A percentile compares a stretch with the other conserved stretches of the same genome.
These are phyloP conservation scores for Diaporthe ilicicola DNA, from an alignment of 2,329 filamentous ascomycete species.

Conservation along the genomic window DNA sequence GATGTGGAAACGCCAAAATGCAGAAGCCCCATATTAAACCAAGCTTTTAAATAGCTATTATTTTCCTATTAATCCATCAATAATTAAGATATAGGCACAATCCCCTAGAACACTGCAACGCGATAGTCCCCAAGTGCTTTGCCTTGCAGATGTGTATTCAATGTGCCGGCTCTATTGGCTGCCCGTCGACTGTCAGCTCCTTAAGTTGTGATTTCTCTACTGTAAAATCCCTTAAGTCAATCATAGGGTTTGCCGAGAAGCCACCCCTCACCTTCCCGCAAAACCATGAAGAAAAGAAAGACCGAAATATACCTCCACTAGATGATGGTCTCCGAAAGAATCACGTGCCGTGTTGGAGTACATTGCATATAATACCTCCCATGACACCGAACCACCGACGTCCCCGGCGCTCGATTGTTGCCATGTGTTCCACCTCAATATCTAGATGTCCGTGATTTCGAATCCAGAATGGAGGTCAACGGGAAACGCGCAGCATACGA, in stretches of 20 bases:
- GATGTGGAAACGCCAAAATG: too few relatives aligned
- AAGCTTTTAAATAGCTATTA: too few relatives aligned
- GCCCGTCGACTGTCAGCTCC: too few relatives aligned
- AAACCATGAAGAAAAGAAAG: background rate
- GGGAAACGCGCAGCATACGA: background rate
- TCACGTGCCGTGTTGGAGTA: slow-evolving; percentile 12
- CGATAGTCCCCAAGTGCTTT: too few relatives aligned
- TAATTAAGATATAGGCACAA: too few relatives aligned
- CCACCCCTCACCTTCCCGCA: background rate
- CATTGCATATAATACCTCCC: background rate
- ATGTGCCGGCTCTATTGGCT: too few relatives aligned
- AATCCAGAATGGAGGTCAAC: background rate
- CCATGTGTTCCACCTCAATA: fast-evolving
- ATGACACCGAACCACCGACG: slow-evolving; percentile 4
- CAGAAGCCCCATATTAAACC: too few relatives aligned
- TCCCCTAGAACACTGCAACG: too few relatives aligned
- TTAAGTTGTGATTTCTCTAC: too few relatives aligned
- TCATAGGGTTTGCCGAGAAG: background rate
- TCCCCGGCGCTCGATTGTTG: fast-evolving
- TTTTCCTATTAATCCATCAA: too few relatives aligned
- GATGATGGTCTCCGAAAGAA: background rate
- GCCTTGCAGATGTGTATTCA: too few relatives aligned
- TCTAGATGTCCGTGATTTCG: background rate
- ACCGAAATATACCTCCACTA: background rate
- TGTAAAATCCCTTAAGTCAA: too few relatives aligned